Percentiles rank a stretch among this genome's conserved stretches.
These are phyloP conservation scores for Geotrichum aggregatum DNA, from an alignment of 1,139 yeast genomes.

Conservation along the genomic window DNA sequence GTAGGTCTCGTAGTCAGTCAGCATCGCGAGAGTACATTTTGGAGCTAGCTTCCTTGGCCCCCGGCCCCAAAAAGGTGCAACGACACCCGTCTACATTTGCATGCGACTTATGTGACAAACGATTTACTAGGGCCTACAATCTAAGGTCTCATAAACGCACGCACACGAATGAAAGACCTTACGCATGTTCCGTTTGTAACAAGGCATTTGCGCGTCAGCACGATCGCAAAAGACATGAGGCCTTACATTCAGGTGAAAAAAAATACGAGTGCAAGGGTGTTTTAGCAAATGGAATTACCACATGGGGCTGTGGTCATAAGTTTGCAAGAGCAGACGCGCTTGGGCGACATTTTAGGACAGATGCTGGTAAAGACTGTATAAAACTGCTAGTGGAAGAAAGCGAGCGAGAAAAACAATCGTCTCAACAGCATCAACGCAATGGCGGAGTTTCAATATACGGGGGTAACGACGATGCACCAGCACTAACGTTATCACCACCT, in stretches of 20 bases:
- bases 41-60: slow-evolving; percentile 36
- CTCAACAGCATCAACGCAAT: neutral
- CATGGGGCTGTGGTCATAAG: slow-evolving; percentile 89
- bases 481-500: slow-evolving; percentile 27
- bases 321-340: slow-evolving; percentile 96
- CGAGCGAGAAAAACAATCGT: slow-evolving; percentile 33
- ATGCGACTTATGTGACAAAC: slow-evolving; percentile 79
- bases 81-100: slow-evolving; percentile 80
- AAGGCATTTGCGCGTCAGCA: slow-evolving; percentile 96
- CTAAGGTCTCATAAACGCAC: slow-evolving; percentile 86
- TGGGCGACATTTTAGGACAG: slow-evolving; percentile 90
- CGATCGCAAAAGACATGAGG: slow-evolving; percentile 91
- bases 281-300: slow-evolving; percentile 53
- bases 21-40: slow-evolving; percentile 35
- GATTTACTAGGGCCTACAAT: slow-evolving; percentile 89
- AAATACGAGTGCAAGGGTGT: slow-evolving; percentile 78
- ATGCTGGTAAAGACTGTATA: slow-evolving; percentile 87
- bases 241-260: slow-evolving; percentile 86
- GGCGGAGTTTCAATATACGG: slow-evolving; percentile 23
- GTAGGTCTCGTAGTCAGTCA: slow-evolving; percentile 30
- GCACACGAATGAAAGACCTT: slow-evolving; percentile 93
- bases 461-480: slow-evolving; percentile 27
- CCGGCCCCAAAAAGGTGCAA: slow-evolving; percentile 52
- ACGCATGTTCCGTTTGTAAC: slow-evolving; percentile 78
- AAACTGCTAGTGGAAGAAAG: slow-evolving; percentile 69